Conservation (phyloP, 2,329 filamentous ascomycete genomes). For the Hymenoscyphus occultus region DNA sequence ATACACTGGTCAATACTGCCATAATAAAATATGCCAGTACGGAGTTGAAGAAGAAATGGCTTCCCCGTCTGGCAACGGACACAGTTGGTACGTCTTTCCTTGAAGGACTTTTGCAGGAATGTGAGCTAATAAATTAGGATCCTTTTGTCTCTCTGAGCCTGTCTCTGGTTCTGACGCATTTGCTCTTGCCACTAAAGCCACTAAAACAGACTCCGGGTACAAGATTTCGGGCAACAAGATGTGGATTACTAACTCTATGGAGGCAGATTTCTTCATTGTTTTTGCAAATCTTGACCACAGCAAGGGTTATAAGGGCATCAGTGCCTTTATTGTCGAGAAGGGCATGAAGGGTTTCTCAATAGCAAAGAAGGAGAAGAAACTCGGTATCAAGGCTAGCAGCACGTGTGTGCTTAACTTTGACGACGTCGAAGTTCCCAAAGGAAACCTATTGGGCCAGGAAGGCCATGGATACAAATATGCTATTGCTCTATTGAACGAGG, state of each 20-base stretch:
- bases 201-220: constrained; percentile 79
- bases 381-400: constrained; percentile 91
- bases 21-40: constrained; percentile 80
- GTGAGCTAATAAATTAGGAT: constrained; percentile 45
- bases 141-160: constrained; percentile 90
- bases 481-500: constrained; percentile 90
- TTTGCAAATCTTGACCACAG: constrained; percentile 92
- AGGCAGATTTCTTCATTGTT: constrained; percentile 93
- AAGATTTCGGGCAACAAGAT: constrained; percentile 91
- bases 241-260: constrained; percentile 99
- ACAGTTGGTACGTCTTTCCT: constrained; percentile 58
- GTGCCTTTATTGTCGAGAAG: constrained; percentile 93
- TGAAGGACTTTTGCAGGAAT: background rate
- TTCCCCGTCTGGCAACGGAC: constrained; percentile 85
- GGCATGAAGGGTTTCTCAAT: constrained; percentile 84
- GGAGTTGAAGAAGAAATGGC: constrained; percentile 76
- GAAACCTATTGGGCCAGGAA: constrained; percentile 82
- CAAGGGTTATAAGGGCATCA: constrained; percentile 96
- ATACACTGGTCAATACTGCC: constrained; percentile 94
- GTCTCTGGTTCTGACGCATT: constrained; percentile 95
- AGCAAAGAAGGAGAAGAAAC: constrained; percentile 99
- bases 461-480: constrained; percentile 98
- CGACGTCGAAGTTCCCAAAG: constrained; percentile 85
- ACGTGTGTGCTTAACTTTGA: constrained; percentile 98
- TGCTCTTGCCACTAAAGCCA: constrained; percentile 86